A percentile compares a stretch with the other conserved stretches of the same genome.
Conservation (phyloP, 2,329 filamentous ascomycete species). For the Esteya vermicola region DNA sequence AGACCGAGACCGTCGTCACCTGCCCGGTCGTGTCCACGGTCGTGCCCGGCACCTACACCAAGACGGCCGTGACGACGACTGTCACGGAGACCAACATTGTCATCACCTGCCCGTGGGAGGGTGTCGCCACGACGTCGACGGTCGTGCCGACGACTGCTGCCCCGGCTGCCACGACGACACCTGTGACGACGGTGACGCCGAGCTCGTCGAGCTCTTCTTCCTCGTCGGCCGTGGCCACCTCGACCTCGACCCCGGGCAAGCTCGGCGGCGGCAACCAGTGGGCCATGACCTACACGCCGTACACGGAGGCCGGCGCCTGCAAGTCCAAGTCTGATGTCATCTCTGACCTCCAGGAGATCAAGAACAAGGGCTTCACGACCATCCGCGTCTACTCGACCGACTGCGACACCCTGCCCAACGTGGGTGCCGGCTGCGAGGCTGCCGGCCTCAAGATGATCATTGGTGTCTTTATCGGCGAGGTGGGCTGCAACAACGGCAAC, state of each 20-base stretch:
- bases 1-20: slow-evolving; percentile 38
- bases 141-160: background rate
- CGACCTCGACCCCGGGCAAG: slow-evolving; percentile 8
- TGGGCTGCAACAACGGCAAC: slow-evolving; percentile 41
- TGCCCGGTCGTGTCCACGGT: slow-evolving; percentile 53
- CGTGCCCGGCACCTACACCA: slow-evolving; percentile 59
- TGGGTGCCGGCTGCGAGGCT: slow-evolving; percentile 53
- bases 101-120: slow-evolving; percentile 56
- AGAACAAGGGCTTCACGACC: slow-evolving; percentile 49
- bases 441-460: slow-evolving; percentile 67
- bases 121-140: slow-evolving; percentile 16
- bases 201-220: slow-evolving; percentile 13
- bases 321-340: slow-evolving; percentile 45
- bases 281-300: slow-evolving; percentile 73
- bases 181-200: slow-evolving; percentile 11
- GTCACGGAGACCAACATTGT: slow-evolving; percentile 54
- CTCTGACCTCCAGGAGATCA: slow-evolving; percentile 48
- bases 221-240: slow-evolving; percentile 12
- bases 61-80: slow-evolving; percentile 51
- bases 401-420: slow-evolving; percentile 65
- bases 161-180: slow-evolving; percentile 9
- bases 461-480: slow-evolving; percentile 69
- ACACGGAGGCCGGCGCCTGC: slow-evolving; percentile 46
- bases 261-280: slow-evolving; percentile 39
- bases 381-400: slow-evolving; percentile 86